Base-by-base conservation (phyloP, 1,139 yeast genomes). In the Kodamaea plutei region DNA sequence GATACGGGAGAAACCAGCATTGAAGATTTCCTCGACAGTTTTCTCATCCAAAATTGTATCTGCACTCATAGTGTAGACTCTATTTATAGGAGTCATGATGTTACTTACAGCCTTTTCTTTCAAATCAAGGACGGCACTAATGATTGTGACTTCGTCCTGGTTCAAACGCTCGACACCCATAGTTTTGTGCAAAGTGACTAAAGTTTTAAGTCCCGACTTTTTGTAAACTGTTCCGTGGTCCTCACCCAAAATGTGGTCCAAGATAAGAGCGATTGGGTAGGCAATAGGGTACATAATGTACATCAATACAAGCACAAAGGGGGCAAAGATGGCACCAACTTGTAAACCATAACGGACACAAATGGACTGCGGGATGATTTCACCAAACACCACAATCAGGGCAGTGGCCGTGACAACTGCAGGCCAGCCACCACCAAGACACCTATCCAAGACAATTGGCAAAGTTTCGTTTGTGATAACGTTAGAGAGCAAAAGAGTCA, bases 381-480 rank as follows among this genome's bases (percentile, higher is more conserved):
- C 98, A 34, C 98, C 98, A 59, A 91, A 91, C 14, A 91, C 75
- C 32, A 91, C 97, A 54, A 91, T 91, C 19, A 91, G 77, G 3
- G 84, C 91, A 1, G 98, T 89, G 9, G 96, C 83, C 8, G 91
- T 73, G 14, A 88, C 88, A 28, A 91, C 95, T 1, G 98, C 98
- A 9, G 94, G 91, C 87, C 95, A 84, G 2, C 98, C 98, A 26
- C 98, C 97, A 28, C 97, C 97, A 16, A 91, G 72, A 48, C 89
- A 83, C 36, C 94, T 71, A 54, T 91, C 97, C 41, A 91, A 71
- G 11, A 91, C 95, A 47, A 91, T 91, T 2, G 98, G 98, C 38
- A 91, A 69, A 1, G 96, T 82, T 57, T 91, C 98, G 57, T 91
- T 91, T 30, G 97, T 91, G 53, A 91, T 85, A 31, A 91, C 97